Evolutionary conservation across 2,329 filamentous ascomycete genomes (phyloP), one percentile per base, ranked within the genome.

Genomic region (Seiridium unicorne): DNA sequence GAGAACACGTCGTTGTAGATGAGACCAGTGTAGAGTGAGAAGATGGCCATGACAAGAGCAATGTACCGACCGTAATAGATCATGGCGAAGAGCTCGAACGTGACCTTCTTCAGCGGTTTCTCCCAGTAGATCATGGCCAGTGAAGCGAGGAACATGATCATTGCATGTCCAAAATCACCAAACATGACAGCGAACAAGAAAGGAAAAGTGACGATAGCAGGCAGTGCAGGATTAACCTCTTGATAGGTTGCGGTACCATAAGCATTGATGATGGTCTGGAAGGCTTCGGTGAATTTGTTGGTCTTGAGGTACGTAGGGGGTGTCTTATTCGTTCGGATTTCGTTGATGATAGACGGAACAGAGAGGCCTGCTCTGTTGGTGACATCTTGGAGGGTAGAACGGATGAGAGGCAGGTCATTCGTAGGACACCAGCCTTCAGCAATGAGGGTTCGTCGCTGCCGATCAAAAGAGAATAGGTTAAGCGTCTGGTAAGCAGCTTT

Each of bases 101-200:
- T 83, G 60, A 97, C 89, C 81, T 99, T 99, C 75, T 94, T 93
- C 42, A 99, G 81, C 61, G 90, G 88, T 79, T 92, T 93, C 78
- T 99, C 95, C 84, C 89, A 98, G 79, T 97, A 92, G 68, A 99
- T 98, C 93, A 99, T 97, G 60, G 93, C 92, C 59, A 88, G 71
- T 11, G 95, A 91, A 60, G 92, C 91, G 59, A 86, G 73, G 48
- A 94, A 83, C 90, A 99, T 96, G 74, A 99, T 90, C 65, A 89
- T 76, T 66, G 94, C 95, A 72, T 99, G 95, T 56, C 95, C 96
- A 61, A 97, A 89, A 77, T 99, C 95, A 81, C 95, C 96, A 73
- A 99, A 99, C 95, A 99, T 99, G 85, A 99, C 95, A 55, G 95
- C 95, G 73, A 99, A 99, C 63, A 99, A 83, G 82, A 99, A 99